Base-by-base conservation (phyloP, 2,329 filamentous ascomycete species). In the Calonectria honghensis region DNA sequence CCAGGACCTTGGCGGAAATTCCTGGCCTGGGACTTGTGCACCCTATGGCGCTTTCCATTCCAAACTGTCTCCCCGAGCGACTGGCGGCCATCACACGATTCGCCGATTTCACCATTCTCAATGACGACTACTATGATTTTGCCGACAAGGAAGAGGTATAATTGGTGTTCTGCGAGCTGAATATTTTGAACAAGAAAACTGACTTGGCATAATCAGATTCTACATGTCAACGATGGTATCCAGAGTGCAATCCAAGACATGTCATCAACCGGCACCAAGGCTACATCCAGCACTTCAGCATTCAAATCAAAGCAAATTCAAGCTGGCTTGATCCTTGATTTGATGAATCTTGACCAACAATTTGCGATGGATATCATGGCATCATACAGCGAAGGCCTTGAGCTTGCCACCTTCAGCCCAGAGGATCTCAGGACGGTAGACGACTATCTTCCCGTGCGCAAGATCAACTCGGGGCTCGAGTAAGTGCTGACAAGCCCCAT, bases 331-430 rank as follows among this genome's bases (percentile, higher is more conserved):
- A 63, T 63, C 14, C 57, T 63, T 41, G 57, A 63, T 41, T 24
- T 63, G 35, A 41, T 63, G 37, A 39, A 63, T 13, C 57, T 63
- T 9, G 57, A 63, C 7, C 35, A 41, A 7, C 35, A 63, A 24
- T 63, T 63, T 41, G 57, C 57, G 14, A 41, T 63, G 57, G 57
- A 63, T 63, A 63, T 63, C 35, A 63, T 63, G 57, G 39, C 57
- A 6, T 63, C 57, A 20, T 63, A 63, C 35, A 63, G 57, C 37
- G 14, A 63, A 29, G 57, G 37, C 13, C 37, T 63, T 20, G 57
- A 63, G 0, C 16, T 63, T 24, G 57, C 57, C 14, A 63, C 57
- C 14, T 63, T 63, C n/a, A 27, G 35, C 14, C 57, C 57, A 13
- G 37, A 63, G 20, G 57, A 63, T 10, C 57, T 63, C 14, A 63